Evolutionary conservation across 106 monocot genomes (phyloP).

Genomic region (Dactylorhiza incarnata): DNA sequence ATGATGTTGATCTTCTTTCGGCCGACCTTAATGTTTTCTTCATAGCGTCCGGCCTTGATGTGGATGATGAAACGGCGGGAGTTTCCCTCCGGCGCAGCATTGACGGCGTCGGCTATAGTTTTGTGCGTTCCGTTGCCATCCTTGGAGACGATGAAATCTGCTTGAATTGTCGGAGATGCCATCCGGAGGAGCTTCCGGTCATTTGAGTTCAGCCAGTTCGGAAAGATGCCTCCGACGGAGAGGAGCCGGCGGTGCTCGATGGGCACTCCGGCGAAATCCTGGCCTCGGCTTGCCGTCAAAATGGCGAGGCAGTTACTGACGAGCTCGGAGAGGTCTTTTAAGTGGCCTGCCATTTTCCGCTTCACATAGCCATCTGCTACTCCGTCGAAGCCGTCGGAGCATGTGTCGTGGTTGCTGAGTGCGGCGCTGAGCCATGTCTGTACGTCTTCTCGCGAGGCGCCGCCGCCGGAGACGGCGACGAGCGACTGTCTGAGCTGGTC

Average conservation of each 20-base stretch:
- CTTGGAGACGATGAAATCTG: constrained; percentile 66
- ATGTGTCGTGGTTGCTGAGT: constrained; percentile 92
- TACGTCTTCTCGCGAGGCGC: constrained; percentile 47
- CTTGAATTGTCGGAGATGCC: constrained; percentile 29
- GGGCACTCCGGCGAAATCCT: constrained; percentile 67
- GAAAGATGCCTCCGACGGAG: constrained; percentile 22
- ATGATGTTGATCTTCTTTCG: constrained; percentile 58
- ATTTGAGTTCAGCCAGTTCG: constrained; percentile 46
- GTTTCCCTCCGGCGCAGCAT: constrained; percentile 72
- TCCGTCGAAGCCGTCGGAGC: constrained; percentile 61
- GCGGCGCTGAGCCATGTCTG: constrained; percentile 92
- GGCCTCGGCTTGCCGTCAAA: constrained; percentile 45
- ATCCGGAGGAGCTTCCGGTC: constrained; percentile 62
- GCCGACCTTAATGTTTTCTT: constrained; percentile 66
- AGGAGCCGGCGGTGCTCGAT: constrained; percentile 50
- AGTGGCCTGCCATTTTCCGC: constrained; percentile 40
- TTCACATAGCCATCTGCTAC: constrained; percentile 29
- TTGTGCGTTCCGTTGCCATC: constrained; percentile 72
- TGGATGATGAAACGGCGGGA: constrained; percentile 58
- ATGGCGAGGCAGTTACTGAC: constrained; percentile 86
- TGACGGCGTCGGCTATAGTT: constrained; percentile 58
- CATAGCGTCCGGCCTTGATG: constrained; percentile 67
- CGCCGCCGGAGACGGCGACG: constrained; percentile 11
- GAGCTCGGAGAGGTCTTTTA: constrained; percentile 57
- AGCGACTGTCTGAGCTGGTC: constrained; percentile 53